Conservation (phyloP, 2,329 filamentous ascomycete genomes). For the Calonectria multiphialidica region DNA sequence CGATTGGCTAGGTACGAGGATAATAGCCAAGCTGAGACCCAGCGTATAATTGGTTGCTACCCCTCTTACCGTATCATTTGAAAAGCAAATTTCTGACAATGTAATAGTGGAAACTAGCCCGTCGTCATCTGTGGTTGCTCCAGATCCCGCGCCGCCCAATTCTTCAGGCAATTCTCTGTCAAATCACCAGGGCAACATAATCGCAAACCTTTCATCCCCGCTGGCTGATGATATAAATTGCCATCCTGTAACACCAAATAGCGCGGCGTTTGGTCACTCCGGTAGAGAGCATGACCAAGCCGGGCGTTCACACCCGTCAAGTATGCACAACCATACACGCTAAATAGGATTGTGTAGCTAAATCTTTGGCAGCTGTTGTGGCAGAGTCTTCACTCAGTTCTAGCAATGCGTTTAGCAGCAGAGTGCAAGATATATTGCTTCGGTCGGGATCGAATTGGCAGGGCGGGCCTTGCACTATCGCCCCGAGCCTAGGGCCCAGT, state of each 20-base stretch:
- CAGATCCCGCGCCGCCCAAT: not conserved
- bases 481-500: not conserved
- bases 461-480: not conserved
- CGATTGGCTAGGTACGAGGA: not conserved
- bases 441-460: not conserved
- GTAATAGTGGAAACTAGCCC: not conserved
- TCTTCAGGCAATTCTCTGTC: not conserved
- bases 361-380: not conserved
- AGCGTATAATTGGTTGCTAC: not conserved
- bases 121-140: not conserved
- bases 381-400: slow-evolving; percentile 1
- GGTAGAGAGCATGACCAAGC: not conserved
- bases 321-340: not conserved
- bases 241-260: not conserved
- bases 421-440: slow-evolving; percentile 1
- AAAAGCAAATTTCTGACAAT: not conserved
- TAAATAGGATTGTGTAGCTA: not conserved
- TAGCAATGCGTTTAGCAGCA: not conserved
- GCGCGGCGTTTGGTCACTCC: not conserved
- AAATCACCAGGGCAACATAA: not conserved
- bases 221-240: not conserved
- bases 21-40: not conserved
- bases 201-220: not conserved
- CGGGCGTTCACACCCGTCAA: not conserved
- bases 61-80: not conserved